Percentiles rank a stretch among this genome's conserved stretches.
Conservation (phyloP, 768 basidiomycete species). For the Rhizopogon vesiculosus region DNA sequence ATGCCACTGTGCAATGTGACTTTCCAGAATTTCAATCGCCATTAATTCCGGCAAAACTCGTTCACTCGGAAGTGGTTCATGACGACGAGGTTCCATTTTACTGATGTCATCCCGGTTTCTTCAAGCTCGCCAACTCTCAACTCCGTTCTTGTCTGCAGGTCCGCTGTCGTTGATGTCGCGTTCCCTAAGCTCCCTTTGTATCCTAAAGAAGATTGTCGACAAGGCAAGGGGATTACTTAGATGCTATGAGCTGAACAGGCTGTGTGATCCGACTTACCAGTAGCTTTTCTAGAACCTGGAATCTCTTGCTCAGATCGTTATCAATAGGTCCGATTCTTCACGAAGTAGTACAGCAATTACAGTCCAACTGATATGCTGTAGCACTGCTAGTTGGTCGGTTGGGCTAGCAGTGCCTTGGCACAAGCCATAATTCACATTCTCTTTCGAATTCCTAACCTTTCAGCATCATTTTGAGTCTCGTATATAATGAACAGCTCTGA, state of each 20-base stretch:
- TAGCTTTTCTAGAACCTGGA: not conserved
- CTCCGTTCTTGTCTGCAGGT: not conserved
- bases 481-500: not conserved
- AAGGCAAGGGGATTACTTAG: not conserved
- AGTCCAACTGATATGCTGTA: not conserved
- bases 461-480: not conserved
- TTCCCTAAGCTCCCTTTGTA: not conserved
- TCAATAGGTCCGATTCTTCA: not conserved
- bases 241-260: not conserved
- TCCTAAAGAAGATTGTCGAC: not conserved
- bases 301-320: not conserved
- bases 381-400: not conserved
- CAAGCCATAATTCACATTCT: not conserved
- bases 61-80: not conserved
- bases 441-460: not conserved
- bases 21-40: not conserved
- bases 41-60: not conserved
- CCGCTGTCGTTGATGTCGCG: no score
- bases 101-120: no score
- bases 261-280: not conserved
- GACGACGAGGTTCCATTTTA: no score
- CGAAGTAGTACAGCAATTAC: not conserved
- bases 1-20: not conserved
- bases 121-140: not conserved
- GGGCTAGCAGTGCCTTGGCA: no score